Base-by-base conservation (phyloP, 176 grass and related monocot species). In the Saccharum officinarum region DNA sequence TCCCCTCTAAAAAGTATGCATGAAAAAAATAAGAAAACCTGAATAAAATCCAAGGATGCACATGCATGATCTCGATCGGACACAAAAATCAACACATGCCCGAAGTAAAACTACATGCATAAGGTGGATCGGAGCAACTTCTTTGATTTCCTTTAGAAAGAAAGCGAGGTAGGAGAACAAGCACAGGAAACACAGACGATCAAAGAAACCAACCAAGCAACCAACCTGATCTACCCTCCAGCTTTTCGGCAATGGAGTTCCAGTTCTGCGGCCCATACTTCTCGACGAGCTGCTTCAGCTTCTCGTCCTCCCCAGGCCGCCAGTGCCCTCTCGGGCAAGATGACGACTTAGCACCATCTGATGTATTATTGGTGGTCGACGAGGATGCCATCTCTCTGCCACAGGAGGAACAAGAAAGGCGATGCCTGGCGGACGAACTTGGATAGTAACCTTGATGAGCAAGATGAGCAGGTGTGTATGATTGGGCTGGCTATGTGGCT, bases 161-260 rank as follows among this genome's bases (percentile, higher is more conserved):
- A 85, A 62, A 69, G 36, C 15, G 37, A 39, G 59, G 71, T 66
- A 76, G 59, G 71, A 75, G 41, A 65, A 78, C 22, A 68, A 84
- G n/a, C 61, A 30, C 61, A 62, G 11, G 9, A 36, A 75, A 31
- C 10, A 81, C 47, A 50, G 26, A 74, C 50, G 10, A 52, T 20
- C 42, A 73, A 75, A n/a, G n/a, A n/a, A 72, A 42, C 17, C 9
- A 60, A 87, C 71, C 44, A 55, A 37, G 89, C 3, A 47, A 87
- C 76, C 65, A 60, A 98, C 93, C 95, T 95, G 95, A 98, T 92
- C 95, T 95, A 10, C 95, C 95, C 47, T 93, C 82, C 20, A 98
- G 88, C 77, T 98, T 95, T 80, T 98, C 91, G 18, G 95, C 93
- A 80, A 98, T 93, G 15, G 95, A 98, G 67, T 98, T 98, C 95